Conservation (phyloP, 1,284 basidiomycete species). For the Ganoderma multipileum region DNA sequence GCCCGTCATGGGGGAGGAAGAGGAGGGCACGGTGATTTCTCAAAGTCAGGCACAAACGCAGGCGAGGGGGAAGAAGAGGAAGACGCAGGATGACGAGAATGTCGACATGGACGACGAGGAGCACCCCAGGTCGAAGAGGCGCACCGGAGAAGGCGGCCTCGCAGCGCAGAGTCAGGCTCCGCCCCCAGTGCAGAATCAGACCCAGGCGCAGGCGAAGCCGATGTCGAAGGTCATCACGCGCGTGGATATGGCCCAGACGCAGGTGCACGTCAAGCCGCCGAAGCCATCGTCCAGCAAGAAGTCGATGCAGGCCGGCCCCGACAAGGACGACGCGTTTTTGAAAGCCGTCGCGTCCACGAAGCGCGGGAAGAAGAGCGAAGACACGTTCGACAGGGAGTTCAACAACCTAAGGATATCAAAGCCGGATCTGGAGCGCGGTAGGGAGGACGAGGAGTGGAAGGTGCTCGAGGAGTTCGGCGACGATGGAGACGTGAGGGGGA, state of each 20-base stretch:
- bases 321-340: conserved; percentile 72
- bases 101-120: conserved; percentile 44
- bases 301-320: conserved; percentile 55
- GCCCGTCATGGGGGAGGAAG: conserved; percentile 32
- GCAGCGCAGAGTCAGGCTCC: conserved; percentile 32
- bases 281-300: conserved; percentile 20
- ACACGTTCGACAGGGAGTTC: conserved; percentile 85
- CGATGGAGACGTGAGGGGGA: conserved; percentile 70
- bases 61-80: conserved; percentile 45
- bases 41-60: conserved; percentile 29
- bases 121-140: conserved; percentile 45
- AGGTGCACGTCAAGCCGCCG: conserved; percentile 32
- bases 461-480: conserved; percentile 79
- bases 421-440: conserved; percentile 53
- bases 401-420: conserved; percentile 82
- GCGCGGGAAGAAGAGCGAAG: conserved; percentile 71
- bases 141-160: conserved; percentile 47
- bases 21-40: conserved; percentile 31
- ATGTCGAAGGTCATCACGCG: conserved; percentile 28
- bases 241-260: conserved; percentile 45
- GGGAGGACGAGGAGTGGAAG: conserved; percentile 62
- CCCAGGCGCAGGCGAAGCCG: conserved; percentile 23
- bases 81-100: conserved; percentile 17
- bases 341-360: conserved; percentile 78
- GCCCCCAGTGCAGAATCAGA: neutral